Percentiles rank a stretch among this genome's conserved stretches.
These are phyloP conservation scores for Holtermannia corniformis DNA, from an alignment of 768 basidiomycete genomes.

Conservation along the genomic window DNA sequence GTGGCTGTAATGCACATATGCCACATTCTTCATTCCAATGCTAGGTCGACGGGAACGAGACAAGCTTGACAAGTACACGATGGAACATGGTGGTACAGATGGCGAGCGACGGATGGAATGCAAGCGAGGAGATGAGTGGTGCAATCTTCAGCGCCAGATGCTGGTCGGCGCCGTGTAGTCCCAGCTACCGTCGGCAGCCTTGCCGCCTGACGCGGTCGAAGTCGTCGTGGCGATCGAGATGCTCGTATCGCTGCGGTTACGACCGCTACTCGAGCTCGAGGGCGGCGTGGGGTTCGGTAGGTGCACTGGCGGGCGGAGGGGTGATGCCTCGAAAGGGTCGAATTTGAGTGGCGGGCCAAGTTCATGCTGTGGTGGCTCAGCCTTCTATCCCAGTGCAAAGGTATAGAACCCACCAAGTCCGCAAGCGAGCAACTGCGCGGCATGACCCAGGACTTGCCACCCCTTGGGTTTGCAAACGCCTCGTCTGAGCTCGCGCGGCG, in stretches of 20 bases:
- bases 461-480: background rate
- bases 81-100: too few species aligned
- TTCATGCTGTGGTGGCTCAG: too few species aligned
- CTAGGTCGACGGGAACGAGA: too few species aligned
- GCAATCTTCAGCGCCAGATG: background rate
- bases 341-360: too few species aligned
- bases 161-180: background rate
- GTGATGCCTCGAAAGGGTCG: background rate
- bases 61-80: too few species aligned
- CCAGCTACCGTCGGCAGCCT: background rate
- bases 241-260: background rate
- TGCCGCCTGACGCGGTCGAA: background rate
- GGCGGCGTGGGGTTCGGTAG: too few species aligned
- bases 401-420: background rate
- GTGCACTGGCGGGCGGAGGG: background rate
- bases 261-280: too few species aligned
- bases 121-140: background rate
- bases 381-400: too few species aligned
- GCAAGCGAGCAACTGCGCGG: background rate
- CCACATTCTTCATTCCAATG: too few species aligned
- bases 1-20: too few species aligned
- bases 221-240: too few species aligned
- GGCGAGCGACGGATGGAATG: too few species aligned
- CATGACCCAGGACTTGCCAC: background rate
- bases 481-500: background rate